A percentile compares a stretch with the other conserved stretches of the same genome.
Conservation (phyloP, 768 basidiomycete species). For the Suillus luteus region DNA sequence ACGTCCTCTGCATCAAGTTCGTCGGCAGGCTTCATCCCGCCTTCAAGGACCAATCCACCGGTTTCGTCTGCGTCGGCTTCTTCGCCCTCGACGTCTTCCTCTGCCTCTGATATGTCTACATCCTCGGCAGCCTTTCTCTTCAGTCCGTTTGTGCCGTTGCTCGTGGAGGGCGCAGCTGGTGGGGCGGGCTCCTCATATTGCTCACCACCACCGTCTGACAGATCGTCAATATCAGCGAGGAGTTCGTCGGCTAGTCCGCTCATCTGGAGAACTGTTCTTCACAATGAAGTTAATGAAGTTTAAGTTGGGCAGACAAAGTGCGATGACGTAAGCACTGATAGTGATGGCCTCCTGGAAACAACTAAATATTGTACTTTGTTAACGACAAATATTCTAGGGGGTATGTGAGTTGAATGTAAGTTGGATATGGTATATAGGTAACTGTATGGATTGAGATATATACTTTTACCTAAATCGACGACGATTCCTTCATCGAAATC, state of each 20-base stretch:
- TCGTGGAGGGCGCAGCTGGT: conserved; percentile 23
- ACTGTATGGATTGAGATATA: neutral
- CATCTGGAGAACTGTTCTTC: conserved; percentile 42
- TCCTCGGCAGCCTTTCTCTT: conserved; percentile 67
- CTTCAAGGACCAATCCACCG: conserved; percentile 71
- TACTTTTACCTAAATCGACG: neutral
- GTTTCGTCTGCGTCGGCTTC: conserved; percentile 42
- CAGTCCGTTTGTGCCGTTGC: conserved; percentile 33
- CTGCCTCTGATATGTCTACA: conserved; percentile 59
- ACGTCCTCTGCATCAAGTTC: conserved; percentile 95
- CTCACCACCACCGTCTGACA: conserved; percentile 66
- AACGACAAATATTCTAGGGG: neutral
- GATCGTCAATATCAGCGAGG: conserved; percentile 86
- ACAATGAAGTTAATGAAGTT: neutral
- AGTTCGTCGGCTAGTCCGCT: conserved; percentile 89
- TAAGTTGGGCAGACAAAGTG: neutral
- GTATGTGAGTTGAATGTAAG: conserved; percentile 1
- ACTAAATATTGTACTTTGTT: neutral
- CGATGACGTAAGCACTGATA: conserved; percentile 1
- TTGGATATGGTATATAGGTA: neutral
- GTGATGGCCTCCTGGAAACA: neutral
- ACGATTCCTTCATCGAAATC: neutral
- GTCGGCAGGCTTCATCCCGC: conserved; percentile 91
- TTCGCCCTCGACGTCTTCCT: conserved; percentile 43
- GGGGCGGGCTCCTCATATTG: conserved; percentile 47